Conservation (phyloP, 148 eudicot genomes). For the Nepenthes mirabilis region DNA sequence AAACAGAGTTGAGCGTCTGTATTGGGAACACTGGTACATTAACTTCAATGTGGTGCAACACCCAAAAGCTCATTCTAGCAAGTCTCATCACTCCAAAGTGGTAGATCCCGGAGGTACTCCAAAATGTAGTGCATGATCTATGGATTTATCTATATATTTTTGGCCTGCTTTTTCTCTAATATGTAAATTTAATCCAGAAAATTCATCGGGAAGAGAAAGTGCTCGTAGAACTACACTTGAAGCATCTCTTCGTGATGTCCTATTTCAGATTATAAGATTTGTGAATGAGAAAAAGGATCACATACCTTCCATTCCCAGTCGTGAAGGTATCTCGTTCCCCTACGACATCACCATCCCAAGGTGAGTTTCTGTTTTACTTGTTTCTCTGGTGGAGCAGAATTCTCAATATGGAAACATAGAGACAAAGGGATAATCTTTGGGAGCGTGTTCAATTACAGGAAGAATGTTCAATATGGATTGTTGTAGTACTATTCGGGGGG, state of each 20-base stretch:
- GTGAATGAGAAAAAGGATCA: conserved; percentile 96
- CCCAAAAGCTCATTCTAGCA: conserved; percentile 54
- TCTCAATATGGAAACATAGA: too few species aligned
- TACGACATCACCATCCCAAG: conserved; percentile 91
- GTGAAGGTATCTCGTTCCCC: conserved; percentile 79
- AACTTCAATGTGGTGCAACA: conserved; percentile 81
- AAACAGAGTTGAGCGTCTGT: conserved; percentile 68
- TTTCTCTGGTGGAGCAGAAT: neutral
- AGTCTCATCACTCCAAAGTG: conserved; percentile 66
- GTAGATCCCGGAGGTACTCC: conserved; percentile 77
- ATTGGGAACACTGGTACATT: conserved; percentile 96
- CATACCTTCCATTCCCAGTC: conserved; percentile 72
- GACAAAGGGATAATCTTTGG: too few species aligned
- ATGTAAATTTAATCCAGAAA: conserved; percentile 22
- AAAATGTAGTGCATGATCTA: neutral
- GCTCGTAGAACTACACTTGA: conserved; percentile 65
- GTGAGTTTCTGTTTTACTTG: conserved; percentile 22
- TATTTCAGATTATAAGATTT: conserved; percentile 87
- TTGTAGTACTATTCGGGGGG: too few species aligned
- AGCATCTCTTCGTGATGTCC: conserved; percentile 74
- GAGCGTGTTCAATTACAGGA: too few species aligned
- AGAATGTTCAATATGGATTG: too few species aligned
- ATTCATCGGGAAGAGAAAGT: conserved; percentile 56
- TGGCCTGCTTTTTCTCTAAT: conserved; percentile 2
- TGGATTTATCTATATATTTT: neutral